A percentile compares a stretch with the other conserved stretches of the same genome.
These are phyloP conservation scores for Kwoniella newhampshirensis DNA, from an alignment of 768 basidiomycete species.

Conservation along the genomic window DNA sequence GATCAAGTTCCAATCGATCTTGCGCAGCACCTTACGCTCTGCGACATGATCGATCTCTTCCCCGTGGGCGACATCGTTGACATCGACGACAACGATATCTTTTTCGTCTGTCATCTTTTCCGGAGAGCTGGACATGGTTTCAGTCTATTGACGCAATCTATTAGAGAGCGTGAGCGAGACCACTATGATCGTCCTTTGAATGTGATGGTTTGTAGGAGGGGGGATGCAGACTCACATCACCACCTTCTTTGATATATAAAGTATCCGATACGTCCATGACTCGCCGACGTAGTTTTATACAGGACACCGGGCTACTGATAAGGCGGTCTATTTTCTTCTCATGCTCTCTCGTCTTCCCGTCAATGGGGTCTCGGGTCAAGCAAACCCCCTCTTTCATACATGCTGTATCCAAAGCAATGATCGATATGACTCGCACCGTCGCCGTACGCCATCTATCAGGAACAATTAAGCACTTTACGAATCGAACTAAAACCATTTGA, in stretches of 20 bases:
- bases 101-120: neutral
- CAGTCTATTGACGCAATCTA: neutral
- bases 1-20: slow-evolving; percentile 6
- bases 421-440: no score
- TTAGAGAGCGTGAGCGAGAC: no score
- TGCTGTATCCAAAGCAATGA: no score
- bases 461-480: no score
- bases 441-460: no score
- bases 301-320: no score
- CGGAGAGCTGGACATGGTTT: neutral
- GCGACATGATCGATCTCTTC: slow-evolving; percentile 5
- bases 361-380: no score
- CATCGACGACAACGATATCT: slow-evolving; percentile 1
- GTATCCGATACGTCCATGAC: neutral
- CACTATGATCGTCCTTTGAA: neutral
- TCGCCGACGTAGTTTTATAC: no score
- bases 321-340: no score
- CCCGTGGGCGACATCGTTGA: neutral
- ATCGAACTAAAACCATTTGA: no score
- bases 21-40: neutral
- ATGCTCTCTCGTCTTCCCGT: no score
- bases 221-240: neutral
- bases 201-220: neutral
- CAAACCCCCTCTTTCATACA: no score
- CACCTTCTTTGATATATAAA: neutral